phyloP scores from a whole-genome alignment of 1,284 basidiomycete species.

The Papiliotrema flavescens region DNA sequence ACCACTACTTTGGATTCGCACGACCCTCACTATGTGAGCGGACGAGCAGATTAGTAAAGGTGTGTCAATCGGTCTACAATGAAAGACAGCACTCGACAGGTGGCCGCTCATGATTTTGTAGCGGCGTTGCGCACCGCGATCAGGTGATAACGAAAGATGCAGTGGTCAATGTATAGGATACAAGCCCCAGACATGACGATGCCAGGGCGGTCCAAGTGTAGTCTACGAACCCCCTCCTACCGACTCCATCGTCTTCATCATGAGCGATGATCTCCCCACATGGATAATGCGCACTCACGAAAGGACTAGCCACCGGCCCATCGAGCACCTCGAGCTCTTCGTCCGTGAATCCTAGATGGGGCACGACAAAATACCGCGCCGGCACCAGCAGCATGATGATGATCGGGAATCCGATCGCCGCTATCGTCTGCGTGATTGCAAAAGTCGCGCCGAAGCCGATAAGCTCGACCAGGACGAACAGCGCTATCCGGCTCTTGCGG shows the following conservation, averaged over 20 bases:
- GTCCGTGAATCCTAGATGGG: constrained; percentile 69
- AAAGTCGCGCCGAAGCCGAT: constrained; percentile 85
- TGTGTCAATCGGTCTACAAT: too few species aligned
- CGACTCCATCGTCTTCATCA: constrained; percentile 54
- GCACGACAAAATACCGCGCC: constrained; percentile 68
- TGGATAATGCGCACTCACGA: constrained; percentile 56
- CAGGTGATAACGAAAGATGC: too few species aligned
- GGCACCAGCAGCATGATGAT: constrained; percentile 88
- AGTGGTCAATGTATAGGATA: too few species aligned
- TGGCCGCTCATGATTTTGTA: too few species aligned
- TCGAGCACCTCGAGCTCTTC: constrained; percentile 83
- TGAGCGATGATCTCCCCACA: background rate
- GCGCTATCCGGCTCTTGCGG: constrained; percentile 67
- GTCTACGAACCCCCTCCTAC: too few species aligned
- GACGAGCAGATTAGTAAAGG: too few species aligned
- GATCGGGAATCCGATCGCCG: constrained; percentile 86
- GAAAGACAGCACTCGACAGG: too few species aligned
- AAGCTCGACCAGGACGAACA: constrained; percentile 77
- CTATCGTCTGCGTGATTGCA: constrained; percentile 86
- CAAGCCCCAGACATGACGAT: too few species aligned
- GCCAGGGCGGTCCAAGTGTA: too few species aligned
- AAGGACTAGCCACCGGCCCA: constrained; percentile 68
- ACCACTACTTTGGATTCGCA: too few species aligned
- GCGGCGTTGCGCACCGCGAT: too few species aligned
- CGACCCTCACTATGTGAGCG: too few species aligned